phyloP scores from a whole-genome alignment of 2,329 filamentous ascomycete species.

The Pestalotiopsis sp. region DNA sequence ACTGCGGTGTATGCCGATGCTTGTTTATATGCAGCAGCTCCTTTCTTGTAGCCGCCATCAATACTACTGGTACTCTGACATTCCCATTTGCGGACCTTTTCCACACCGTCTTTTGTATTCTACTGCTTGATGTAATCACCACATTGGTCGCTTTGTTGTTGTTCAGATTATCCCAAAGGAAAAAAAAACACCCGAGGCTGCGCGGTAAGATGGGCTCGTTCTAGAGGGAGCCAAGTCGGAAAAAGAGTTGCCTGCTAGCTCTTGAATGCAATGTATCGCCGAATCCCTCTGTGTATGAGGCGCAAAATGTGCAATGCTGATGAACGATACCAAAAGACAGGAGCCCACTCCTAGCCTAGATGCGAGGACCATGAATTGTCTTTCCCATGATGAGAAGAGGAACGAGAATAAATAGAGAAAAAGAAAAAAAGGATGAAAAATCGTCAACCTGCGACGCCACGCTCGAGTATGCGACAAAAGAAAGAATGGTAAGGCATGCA shows the following conservation, averaged over 20 bases:
- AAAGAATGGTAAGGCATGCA: slow-evolving; percentile 3
- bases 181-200: not conserved
- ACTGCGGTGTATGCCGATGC: not conserved
- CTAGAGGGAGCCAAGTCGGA: not conserved
- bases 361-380: not conserved
- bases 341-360: not conserved
- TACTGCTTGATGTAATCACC: not conserved
- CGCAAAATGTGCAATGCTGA: not conserved
- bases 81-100: not conserved
- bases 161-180: not conserved
- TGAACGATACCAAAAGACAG: not conserved
- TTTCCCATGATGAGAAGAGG: slow-evolving; percentile 4
- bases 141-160: not conserved
- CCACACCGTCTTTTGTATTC: not conserved
- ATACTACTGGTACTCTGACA: not conserved
- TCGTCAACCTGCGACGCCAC: slow-evolving; percentile 11
- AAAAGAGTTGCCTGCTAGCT: not conserved
- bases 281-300: slow-evolving; percentile 2
- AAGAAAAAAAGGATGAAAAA: not conserved
- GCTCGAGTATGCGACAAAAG: slow-evolving; percentile 14
- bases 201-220: not conserved
- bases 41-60: not conserved
- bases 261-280: not conserved
- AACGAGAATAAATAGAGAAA: not conserved
- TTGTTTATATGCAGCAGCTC: not conserved